Evolutionary conservation across 2,329 filamentous ascomycete genomes (phyloP).

Genomic region (Gliomastix tumulicola): DNA sequence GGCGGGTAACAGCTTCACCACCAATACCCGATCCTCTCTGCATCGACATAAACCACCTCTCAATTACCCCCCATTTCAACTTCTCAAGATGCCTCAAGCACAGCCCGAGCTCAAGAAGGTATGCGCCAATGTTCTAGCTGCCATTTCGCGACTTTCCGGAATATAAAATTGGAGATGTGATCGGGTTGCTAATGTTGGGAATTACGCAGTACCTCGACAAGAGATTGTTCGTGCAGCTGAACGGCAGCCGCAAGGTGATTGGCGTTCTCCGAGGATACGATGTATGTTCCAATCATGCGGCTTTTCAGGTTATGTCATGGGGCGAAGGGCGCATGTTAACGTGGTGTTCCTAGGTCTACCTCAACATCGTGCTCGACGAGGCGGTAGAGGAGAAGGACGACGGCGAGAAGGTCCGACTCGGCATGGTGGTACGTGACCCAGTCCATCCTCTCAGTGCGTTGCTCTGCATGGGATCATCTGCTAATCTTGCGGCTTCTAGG

Average conservation of each 20-base stretch:
- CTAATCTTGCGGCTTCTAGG: slow-evolving; percentile 45
- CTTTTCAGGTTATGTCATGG: background rate
- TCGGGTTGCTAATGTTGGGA: slow-evolving; percentile 19
- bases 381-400: slow-evolving; percentile 90
- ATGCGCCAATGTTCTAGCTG: too few relatives aligned
- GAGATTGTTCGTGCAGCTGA: slow-evolving; percentile 93
- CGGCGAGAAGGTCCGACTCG: slow-evolving; percentile 82
- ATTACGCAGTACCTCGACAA: slow-evolving; percentile 88
- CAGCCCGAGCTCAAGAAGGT: slow-evolving; percentile 99
- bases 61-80: too few relatives aligned
- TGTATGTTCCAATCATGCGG: slow-evolving; percentile 45
- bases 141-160: too few relatives aligned
- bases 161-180: too few relatives aligned
- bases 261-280: slow-evolving; percentile 93
- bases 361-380: slow-evolving; percentile 97
- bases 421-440: slow-evolving; percentile 76
- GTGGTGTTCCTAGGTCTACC: slow-evolving; percentile 69
- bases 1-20: slow-evolving; percentile 2
- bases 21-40: too few relatives aligned
- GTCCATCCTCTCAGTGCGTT: background rate
- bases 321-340: too few relatives aligned
- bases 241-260: slow-evolving; percentile 95
- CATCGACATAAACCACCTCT: too few relatives aligned
- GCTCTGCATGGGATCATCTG: background rate
- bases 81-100: slow-evolving; percentile 84